Percentiles rank a stretch among this genome's conserved stretches.
Evolutionary conservation across 148 eudicot genomes (phyloP).

Genomic region (Oxyria digyna): DNA sequence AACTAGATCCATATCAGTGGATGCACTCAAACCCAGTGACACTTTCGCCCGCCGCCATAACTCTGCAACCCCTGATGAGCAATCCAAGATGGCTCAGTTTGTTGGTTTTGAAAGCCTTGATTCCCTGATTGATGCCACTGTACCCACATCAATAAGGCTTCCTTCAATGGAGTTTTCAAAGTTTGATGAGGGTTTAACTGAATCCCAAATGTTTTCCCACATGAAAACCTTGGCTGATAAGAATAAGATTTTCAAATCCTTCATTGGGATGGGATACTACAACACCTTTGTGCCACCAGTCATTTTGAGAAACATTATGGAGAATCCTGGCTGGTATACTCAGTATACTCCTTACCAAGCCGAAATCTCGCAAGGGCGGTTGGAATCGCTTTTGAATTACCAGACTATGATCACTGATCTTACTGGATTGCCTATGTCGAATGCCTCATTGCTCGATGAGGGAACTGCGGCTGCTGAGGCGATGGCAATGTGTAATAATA

Average conservation of each 20-base stretch:
- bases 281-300: conserved; percentile 82
- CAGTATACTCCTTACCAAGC: conserved; percentile 98
- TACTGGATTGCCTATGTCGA: conserved; percentile 87
- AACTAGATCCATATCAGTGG: conserved; percentile 57
- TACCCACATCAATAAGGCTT: conserved; percentile 66
- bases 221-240: conserved; percentile 64
- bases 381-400: conserved; percentile 69
- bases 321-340: conserved; percentile 95
- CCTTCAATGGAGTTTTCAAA: conserved; percentile 48
- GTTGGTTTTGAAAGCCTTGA: conserved; percentile 59
- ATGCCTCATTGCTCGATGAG: conserved; percentile 87
- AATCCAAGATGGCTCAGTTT: conserved; percentile 54
- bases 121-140: conserved; percentile 72
- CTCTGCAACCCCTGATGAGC: conserved; percentile 74
- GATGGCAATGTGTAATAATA: conserved; percentile 97
- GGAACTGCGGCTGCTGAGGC: conserved; percentile 99
- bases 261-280: conserved; percentile 95
- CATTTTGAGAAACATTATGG: conserved; percentile 87
- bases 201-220: conserved; percentile 74
- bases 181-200: conserved; percentile 81
- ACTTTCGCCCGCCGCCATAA: conserved; percentile 85
- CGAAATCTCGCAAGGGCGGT: conserved; percentile 85
- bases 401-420: conserved; percentile 86
- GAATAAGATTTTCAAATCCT: conserved; percentile 71
- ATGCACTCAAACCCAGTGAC: conserved; percentile 70